Conservation (phyloP, 805 yeast genomes). For the Blastobotrys mokoenaii region DNA sequence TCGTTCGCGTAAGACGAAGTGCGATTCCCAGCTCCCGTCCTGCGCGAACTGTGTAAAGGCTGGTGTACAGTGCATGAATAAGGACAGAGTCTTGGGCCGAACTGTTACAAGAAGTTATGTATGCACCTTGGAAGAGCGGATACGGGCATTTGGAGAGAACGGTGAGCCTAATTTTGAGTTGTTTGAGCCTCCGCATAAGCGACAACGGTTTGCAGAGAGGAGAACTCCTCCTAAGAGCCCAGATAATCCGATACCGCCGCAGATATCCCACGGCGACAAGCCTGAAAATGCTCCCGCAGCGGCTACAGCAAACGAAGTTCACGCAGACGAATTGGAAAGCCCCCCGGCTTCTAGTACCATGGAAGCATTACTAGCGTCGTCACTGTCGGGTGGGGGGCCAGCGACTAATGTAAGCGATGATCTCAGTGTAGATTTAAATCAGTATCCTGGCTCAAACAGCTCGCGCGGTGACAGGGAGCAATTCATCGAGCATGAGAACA, state of each 20-base stretch:
- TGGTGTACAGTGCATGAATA: constrained; percentile 1
- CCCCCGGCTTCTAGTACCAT: background rate
- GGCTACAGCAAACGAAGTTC: background rate
- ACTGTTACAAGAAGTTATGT: constrained; percentile 2
- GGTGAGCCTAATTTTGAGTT: too few species aligned
- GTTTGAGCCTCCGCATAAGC: background rate
- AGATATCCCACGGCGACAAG: too few species aligned
- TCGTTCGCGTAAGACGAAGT: constrained; percentile 1
- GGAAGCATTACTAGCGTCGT: background rate
- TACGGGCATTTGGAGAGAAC: background rate
- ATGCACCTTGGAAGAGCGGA: background rate
- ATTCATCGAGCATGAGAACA: constrained; percentile 2
- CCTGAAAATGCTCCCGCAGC: background rate
- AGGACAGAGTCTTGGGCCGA: constrained; percentile 2
- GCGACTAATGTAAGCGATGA: background rate
- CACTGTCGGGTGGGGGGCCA: background rate
- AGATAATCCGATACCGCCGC: too few species aligned
- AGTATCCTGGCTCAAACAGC: background rate
- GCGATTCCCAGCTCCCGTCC: constrained; percentile 3
- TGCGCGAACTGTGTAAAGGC: constrained; percentile 5
- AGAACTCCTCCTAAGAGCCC: background rate
- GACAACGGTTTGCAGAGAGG: background rate
- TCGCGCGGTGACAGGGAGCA: background rate
- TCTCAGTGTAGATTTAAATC: background rate
- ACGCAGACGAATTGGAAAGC: background rate